Base-by-base conservation (phyloP, 2,329 filamentous ascomycete species). In the Aphanocladium album region DNA sequence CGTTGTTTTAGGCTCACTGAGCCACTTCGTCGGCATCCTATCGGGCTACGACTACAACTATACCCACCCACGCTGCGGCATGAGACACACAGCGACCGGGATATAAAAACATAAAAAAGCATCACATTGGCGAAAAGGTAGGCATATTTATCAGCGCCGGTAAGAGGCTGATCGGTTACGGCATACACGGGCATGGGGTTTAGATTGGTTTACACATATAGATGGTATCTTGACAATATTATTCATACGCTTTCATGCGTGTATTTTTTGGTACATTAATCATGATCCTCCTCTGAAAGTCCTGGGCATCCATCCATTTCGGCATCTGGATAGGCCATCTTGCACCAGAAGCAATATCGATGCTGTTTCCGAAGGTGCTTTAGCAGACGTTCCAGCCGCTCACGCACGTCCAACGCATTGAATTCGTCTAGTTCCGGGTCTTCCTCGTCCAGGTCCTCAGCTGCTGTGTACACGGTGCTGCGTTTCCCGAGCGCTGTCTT, bases 301-400 rank as follows among this genome's bases (percentile, higher is more conserved):
- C 95, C 95, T 0, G 95, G 93, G 79, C 95, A 99, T 0, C 90
- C 93, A 14, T 95, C 91, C 88, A 97, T 87, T 39, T 78, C 74
- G 39, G 77, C 78, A 69, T 91, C 86, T 0, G 86, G 83, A 72
- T 97, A 99, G 57, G 79, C 79, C 73, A 83, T 89, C 73, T 97
- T 98, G 76, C 95, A 99, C 90, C 93, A 99, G 72, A 97, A 96
- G 76, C 95, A 99, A 72, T 99, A 99, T 49, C 80, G 75, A 69
- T 91, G 85, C 69, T 83, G 83, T 53, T 85, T 79, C 41, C 95
- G 83, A 58, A 99, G 73, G 73, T 90, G 87, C 19, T 76, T 72
- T 11, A 96, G 81, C 16, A 96, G 73, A 66, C 79, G 84, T 9
- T 78, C 76, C 63, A 98, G 75, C 65, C 85, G 84, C 67, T 96